phyloP scores from a whole-genome alignment of 331 rosid species.

The Erythrophleum ivorense region DNA sequence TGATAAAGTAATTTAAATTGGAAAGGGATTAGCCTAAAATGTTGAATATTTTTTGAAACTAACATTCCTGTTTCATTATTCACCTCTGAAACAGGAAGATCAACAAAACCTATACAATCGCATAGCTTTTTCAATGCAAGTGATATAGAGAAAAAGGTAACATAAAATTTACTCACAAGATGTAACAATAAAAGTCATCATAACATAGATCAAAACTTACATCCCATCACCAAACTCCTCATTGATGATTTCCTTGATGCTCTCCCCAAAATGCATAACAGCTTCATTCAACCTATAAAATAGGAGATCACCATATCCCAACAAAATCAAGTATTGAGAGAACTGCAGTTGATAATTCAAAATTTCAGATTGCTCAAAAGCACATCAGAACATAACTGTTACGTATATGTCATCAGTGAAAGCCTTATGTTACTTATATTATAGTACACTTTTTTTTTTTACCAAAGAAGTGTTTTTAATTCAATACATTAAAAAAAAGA shows the following conservation, averaged over 20 bases:
- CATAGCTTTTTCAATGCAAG: background rate
- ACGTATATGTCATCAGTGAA: too few species aligned
- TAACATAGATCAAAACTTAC: constrained; percentile 54
- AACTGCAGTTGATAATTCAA: background rate
- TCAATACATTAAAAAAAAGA: background rate
- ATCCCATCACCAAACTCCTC: constrained; percentile 99
- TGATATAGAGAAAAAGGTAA: background rate
- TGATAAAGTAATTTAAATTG: background rate
- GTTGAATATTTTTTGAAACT: background rate
- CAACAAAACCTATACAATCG: background rate
- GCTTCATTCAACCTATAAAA: constrained; percentile 85
- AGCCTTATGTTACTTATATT: background rate
- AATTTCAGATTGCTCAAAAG: background rate
- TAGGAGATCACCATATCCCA: constrained; percentile 32
- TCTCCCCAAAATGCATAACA: constrained; percentile 95
- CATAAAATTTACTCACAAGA: background rate
- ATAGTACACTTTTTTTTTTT: background rate
- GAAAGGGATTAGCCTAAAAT: background rate
- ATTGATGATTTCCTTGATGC: constrained; percentile 91
- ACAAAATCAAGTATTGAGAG: constrained; percentile 7
- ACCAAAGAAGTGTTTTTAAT: constrained; percentile 2
- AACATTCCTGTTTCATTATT: background rate
- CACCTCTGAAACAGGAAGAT: background rate
- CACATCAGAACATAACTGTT: background rate
- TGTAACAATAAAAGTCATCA: constrained; percentile 5